Evolutionary conservation across 495 filamentous ascomycete genomes (phyloP), one percentile per base, ranked within the genome.

Genomic region (Penicillium paradoxum): DNA sequence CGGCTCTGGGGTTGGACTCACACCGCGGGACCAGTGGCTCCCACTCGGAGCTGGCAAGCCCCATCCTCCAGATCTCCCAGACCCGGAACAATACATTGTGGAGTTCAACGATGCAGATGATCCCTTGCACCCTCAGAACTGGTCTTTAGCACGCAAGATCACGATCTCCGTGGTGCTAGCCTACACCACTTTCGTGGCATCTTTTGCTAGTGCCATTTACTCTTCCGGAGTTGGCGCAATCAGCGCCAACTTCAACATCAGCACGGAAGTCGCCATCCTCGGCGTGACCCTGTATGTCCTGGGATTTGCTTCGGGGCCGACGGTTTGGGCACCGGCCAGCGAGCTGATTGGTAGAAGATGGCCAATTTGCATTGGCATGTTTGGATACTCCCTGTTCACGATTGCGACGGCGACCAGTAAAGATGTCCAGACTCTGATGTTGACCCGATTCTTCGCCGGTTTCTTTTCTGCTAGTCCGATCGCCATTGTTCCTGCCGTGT

Each of bases 271-370:
- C 10, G 75, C 72, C 25, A 75, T 73, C 0, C 64, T 84, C n/a
- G 81, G 77, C 2, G 74, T 79, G 0, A 74, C 68, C 3, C 58
- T 85, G 1, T 80, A 81, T 51, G 73, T 86, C 0, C 49, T 84
- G n/a, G 81, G 74, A 0, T 78, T 75, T 51, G 66, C 72, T 4
- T 52, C 73, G 0, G 81, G 80, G 8, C 83, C 82, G 6, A 67
- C 77, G 0, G 19, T 83, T 14, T 85, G 74, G 72, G 80, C 76
- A 0, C 91, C 91, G 0, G 70, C 90, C 3, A 89, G 85, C 18
- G 91, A 96, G 64, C 70, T 96, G 29, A 82, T 80, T 54, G 91
- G 91, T 7, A 60, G 78, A 30, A 75, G 71, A 49, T 62, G 63
- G 58, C 83, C 81, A 0, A 69, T 86, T 5, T 73, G 78, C 19